A percentile compares a stretch with the other conserved stretches of the same genome.
Evolutionary conservation across 495 filamentous ascomycete genomes (phyloP).

Genomic region (Chaetomidium leptoderma): DNA sequence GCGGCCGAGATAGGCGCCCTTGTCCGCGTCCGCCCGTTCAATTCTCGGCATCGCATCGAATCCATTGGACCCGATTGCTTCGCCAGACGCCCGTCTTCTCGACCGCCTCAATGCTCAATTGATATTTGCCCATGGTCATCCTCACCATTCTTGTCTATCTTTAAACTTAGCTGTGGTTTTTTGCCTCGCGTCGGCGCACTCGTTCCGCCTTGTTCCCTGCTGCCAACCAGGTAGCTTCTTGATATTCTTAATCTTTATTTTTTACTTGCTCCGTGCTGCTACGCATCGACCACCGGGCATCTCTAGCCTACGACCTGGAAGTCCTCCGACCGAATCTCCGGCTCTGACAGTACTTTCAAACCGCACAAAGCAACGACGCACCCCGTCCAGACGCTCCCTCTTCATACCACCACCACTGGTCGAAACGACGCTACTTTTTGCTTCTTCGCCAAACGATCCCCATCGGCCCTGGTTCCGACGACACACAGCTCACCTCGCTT

Average conservation of each 20-base stretch:
- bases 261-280: conserved; percentile 1
- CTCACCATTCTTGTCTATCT: conserved; percentile 15
- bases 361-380: not conserved
- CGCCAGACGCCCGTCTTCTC: conserved; percentile 15
- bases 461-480: conserved; percentile 1
- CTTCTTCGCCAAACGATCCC: not conserved
- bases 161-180: not conserved
- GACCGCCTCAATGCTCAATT: conserved; percentile 16
- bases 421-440: not conserved
- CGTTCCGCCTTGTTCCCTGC: not conserved
- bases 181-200: conserved; percentile 13
- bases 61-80: conserved; percentile 14
- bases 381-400: conserved; percentile 1
- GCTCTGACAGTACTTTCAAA: not conserved
- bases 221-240: conserved; percentile 4
- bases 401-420: not conserved
- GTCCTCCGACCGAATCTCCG: not conserved
- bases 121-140: conserved; percentile 14
- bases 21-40: conserved; percentile 9
- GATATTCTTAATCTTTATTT: conserved; percentile 14
- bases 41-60: conserved; percentile 13
- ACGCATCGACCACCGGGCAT: conserved; percentile 13
- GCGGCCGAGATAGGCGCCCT: conserved; percentile 17
- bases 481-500: conserved; percentile 8
- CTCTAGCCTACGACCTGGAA: not conserved